phyloP scores from a whole-genome alignment of 768 basidiomycete genomes.

The Coprinellus micaceus region DNA sequence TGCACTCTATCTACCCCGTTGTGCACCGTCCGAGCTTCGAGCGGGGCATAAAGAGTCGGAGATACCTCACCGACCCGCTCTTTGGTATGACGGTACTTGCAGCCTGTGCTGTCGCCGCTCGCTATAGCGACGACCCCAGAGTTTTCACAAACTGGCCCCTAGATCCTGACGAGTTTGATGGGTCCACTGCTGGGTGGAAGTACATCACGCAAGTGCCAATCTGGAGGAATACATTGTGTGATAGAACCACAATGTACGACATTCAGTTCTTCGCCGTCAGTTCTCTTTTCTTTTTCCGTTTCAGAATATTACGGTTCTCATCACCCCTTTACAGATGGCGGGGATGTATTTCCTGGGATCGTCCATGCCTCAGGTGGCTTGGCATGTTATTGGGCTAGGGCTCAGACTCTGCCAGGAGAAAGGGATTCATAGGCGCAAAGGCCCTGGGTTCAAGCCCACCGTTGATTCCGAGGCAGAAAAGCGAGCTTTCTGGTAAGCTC shows the following conservation, averaged over 20 bases:
- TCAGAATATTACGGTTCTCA: background rate
- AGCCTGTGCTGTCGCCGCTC: constrained; percentile 59
- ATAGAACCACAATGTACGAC: constrained; percentile 60
- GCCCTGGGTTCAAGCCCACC: constrained; percentile 28
- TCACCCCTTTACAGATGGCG: constrained; percentile 20
- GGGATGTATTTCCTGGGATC: constrained; percentile 36
- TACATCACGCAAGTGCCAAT: constrained; percentile 62
- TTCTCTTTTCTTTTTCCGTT: background rate
- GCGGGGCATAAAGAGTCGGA: constrained; percentile 37
- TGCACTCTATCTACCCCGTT: constrained; percentile 54
- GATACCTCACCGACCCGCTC: constrained; percentile 44
- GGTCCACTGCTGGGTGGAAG: constrained; percentile 52
- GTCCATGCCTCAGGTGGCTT: constrained; percentile 48
- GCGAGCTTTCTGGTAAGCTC: constrained; percentile 48
- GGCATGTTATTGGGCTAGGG: constrained; percentile 55
- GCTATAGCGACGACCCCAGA: constrained; percentile 53
- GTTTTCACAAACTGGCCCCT: constrained; percentile 18
- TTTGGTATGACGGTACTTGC: constrained; percentile 60
- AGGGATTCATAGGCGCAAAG: constrained; percentile 53
- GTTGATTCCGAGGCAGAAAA: constrained; percentile 60
- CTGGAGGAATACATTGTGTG: constrained; percentile 53
- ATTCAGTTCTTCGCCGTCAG: constrained; percentile 59
- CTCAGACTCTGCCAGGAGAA: constrained; percentile 62
- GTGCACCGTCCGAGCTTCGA: constrained; percentile 69
- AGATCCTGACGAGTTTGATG: constrained; percentile 33